A percentile compares a stretch with the other conserved stretches of the same genome.
phyloP scores from a whole-genome alignment of 208 protist genomes.

The Phytomonas sp. region DNA sequence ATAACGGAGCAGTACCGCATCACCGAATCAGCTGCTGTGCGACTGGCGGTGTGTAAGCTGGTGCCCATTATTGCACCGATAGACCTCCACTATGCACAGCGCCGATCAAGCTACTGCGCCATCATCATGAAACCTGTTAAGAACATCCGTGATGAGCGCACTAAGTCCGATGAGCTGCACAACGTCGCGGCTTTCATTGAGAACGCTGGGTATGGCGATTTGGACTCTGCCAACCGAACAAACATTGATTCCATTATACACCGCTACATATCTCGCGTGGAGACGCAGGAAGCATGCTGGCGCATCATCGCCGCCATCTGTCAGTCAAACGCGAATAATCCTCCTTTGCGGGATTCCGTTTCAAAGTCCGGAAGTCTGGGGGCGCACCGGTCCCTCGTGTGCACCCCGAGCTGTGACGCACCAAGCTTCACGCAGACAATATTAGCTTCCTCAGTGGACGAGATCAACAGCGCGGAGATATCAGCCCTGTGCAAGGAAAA shows the following conservation, averaged over 20 bases:
- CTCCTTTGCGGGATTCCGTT: background rate
- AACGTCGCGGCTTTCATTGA: constrained; percentile 81
- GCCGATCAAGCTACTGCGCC: constrained; percentile 69
- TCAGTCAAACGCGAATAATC: constrained; percentile 14
- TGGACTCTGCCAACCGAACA: constrained; percentile 74
- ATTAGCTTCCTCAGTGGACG: background rate
- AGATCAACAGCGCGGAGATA: background rate
- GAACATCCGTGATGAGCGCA: constrained; percentile 80
- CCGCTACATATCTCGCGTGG: constrained; percentile 75
- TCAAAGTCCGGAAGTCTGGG: background rate
- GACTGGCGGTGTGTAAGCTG: constrained; percentile 71
- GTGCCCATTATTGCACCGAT: constrained; percentile 81
- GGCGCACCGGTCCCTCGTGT: background rate
- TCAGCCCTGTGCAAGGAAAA: background rate
- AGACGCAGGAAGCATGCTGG: constrained; percentile 87
- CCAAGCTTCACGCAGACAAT: background rate
- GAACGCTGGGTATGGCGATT: constrained; percentile 68
- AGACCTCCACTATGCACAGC: constrained; percentile 51
- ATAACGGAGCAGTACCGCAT: constrained; percentile 81
- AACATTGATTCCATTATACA: constrained; percentile 84
- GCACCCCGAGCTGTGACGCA: background rate
- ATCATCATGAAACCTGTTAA: constrained; percentile 90
- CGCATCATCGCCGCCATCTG: constrained; percentile 78
- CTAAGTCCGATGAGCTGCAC: constrained; percentile 68
- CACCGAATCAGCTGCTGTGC: constrained; percentile 70